Evolutionary conservation across 2,329 filamentous ascomycete genomes (phyloP).

Genomic region (Ophiostoma fasciatum): DNA sequence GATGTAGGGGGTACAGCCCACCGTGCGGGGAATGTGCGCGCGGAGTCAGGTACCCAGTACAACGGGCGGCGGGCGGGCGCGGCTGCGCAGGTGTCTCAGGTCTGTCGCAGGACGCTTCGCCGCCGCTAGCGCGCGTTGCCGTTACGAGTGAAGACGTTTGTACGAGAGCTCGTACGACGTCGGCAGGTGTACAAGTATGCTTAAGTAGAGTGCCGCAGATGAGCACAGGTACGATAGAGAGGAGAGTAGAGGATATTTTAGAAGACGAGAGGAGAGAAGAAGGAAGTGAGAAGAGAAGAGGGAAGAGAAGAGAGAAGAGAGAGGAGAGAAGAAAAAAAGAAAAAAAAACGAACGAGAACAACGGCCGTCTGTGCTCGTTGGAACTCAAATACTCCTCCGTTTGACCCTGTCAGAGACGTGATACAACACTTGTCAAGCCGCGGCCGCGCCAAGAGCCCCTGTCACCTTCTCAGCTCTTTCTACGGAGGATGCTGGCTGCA

Average conservation of each 20-base stretch:
- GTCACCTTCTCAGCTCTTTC: background rate
- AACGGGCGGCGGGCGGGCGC: too few relatives aligned
- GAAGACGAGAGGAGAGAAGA: too few relatives aligned
- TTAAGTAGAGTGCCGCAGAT: too few relatives aligned
- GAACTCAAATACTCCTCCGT: conserved; percentile 14
- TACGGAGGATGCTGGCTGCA: background rate
- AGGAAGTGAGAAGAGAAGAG: background rate
- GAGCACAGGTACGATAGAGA: too few relatives aligned
- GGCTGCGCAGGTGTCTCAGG: too few relatives aligned
- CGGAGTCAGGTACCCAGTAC: too few relatives aligned
- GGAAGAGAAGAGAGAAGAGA: background rate
- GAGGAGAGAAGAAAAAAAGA: background rate
- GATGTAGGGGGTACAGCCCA: too few relatives aligned
- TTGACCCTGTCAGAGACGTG: conserved; percentile 16
- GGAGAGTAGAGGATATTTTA: too few relatives aligned
- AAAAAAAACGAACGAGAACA: background rate
- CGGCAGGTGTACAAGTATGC: too few relatives aligned
- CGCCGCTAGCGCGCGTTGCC: background rate
- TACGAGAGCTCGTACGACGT: background rate
- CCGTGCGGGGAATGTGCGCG: too few relatives aligned
- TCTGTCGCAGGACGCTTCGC: conserved; percentile 24
- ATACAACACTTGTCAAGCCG: conserved; percentile 17
- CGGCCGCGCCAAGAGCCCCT: conserved; percentile 6
- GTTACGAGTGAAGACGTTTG: background rate
- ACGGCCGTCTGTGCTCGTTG: conserved; percentile 6